Evolutionary conservation across 495 filamentous ascomycete genomes (phyloP).

Genomic region (Umbilicaria muhlenbergii): DNA sequence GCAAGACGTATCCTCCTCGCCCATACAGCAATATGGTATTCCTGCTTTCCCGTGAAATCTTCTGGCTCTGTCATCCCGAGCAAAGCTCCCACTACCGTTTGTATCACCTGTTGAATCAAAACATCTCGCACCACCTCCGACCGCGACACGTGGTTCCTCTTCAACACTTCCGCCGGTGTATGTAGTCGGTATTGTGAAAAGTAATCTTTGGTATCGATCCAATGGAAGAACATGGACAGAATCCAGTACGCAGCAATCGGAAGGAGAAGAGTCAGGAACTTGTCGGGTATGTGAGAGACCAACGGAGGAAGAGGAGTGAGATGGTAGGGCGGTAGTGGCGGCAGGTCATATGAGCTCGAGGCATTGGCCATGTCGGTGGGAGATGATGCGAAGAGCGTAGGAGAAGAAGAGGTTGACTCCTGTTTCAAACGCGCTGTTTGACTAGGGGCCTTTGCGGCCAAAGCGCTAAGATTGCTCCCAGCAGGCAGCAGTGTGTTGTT

Average conservation of each 20-base stretch:
- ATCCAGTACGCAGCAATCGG: constrained; percentile 64
- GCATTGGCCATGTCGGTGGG: constrained; percentile 4
- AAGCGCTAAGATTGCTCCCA: too few species aligned
- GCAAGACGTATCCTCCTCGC: constrained; percentile 50
- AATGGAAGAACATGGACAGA: constrained; percentile 58
- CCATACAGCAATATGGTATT: constrained; percentile 60
- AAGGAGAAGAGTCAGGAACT: constrained; percentile 44
- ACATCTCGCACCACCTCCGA: constrained; percentile 64
- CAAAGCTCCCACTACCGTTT: constrained; percentile 41
- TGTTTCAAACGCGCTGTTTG: too few species aligned
- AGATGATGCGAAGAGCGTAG: background rate
- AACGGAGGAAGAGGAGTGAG: constrained; percentile 44
- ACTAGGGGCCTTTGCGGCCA: too few species aligned
- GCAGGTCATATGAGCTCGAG: constrained; percentile 25
- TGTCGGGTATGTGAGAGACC: constrained; percentile 53
- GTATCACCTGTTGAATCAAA: constrained; percentile 59
- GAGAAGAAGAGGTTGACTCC: background rate
- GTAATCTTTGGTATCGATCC: constrained; percentile 57
- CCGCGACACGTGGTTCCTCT: constrained; percentile 57
- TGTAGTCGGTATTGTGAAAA: constrained; percentile 67
- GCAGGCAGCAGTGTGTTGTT: too few species aligned
- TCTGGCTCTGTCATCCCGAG: constrained; percentile 45
- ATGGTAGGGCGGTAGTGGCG: constrained; percentile 54
- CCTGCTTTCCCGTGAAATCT: constrained; percentile 46
- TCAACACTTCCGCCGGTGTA: constrained; percentile 62